phyloP scores from a whole-genome alignment of 345 rosid species.

The Eucalyptus microcorys region DNA sequence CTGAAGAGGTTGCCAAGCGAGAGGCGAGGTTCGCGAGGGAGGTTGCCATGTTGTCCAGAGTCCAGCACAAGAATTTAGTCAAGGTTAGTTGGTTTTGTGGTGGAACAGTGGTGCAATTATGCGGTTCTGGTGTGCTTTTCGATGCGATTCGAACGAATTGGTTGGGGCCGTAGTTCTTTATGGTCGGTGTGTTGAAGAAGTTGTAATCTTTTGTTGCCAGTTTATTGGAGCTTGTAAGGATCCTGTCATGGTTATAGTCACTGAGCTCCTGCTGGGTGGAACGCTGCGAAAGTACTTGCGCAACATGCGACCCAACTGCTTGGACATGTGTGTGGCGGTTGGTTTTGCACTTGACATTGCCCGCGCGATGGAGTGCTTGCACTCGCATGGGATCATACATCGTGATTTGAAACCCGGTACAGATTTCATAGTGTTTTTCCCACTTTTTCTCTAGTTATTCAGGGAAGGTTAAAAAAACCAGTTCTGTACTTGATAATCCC shows the following conservation, averaged over 20 bases:
- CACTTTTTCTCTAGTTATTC: neutral
- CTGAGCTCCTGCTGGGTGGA: conserved; percentile 82
- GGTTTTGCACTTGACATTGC: conserved; percentile 93
- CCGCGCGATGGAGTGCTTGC: conserved; percentile 99
- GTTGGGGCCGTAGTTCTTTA: too few species aligned
- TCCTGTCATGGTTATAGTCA: conserved; percentile 92
- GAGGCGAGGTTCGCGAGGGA: conserved; percentile 80
- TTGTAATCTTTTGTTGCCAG: conserved; percentile 16
- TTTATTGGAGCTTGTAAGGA: conserved; percentile 97
- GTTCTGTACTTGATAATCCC: neutral
- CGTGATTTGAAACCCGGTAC: conserved; percentile 98
- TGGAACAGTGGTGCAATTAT: neutral
- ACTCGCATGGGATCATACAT: conserved; percentile 92
- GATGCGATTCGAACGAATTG: neutral
- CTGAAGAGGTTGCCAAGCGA: conserved; percentile 75
- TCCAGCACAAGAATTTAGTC: conserved; percentile 83
- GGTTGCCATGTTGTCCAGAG: conserved; percentile 82
- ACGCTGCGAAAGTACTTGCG: conserved; percentile 80
- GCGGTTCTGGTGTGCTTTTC: neutral
- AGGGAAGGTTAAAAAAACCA: neutral
- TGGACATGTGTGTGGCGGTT: conserved; percentile 60
- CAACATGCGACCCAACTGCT: conserved; percentile 51
- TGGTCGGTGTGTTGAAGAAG: neutral
- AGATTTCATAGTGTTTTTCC: neutral
- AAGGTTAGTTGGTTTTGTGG: conserved; percentile 37